phyloP scores from a whole-genome alignment of 768 basidiomycete species.

The Mrakia gelida region DNA sequence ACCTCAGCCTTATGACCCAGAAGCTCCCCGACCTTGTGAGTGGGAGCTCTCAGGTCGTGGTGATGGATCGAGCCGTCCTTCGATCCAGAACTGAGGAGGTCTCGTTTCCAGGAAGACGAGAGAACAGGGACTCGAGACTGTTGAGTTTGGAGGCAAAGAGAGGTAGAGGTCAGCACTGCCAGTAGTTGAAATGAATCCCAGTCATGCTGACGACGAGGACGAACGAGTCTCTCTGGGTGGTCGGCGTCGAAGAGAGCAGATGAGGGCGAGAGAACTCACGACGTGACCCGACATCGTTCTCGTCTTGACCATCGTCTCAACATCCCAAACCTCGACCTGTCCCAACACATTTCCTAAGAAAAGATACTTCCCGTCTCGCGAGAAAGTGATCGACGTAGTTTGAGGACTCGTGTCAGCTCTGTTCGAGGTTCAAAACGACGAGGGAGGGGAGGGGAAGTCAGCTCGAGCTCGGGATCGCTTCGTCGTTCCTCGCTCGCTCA shows the following conservation, averaged over 20 bases:
- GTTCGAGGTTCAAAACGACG: not conserved
- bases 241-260: no score
- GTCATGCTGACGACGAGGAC: no score
- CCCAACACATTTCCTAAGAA: conserved; percentile 75
- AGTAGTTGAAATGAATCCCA: no score
- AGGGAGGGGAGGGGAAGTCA: not conserved
- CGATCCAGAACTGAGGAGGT: conserved; percentile 80
- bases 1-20: conserved; percentile 88
- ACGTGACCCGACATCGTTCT: conserved; percentile 83
- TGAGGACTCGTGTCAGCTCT: conserved; percentile 34
- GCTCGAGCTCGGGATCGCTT: not conserved
- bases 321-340: conserved; percentile 90
- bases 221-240: no score
- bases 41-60: conserved; percentile 81
- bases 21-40: conserved; percentile 85
- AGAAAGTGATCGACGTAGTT: conserved; percentile 44
- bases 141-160: not conserved
- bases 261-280: conserved; percentile 22
- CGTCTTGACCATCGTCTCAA: conserved; percentile 68
- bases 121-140: conserved; percentile 72
- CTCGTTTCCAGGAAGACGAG: conserved; percentile 66
- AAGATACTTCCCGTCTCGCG: conserved; percentile 57
- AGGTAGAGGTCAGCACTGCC: not conserved
- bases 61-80: conserved; percentile 93
- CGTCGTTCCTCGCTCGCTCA: not conserved